Conservation (phyloP, 441 rosid species). For the Adansonia gregorii region DNA sequence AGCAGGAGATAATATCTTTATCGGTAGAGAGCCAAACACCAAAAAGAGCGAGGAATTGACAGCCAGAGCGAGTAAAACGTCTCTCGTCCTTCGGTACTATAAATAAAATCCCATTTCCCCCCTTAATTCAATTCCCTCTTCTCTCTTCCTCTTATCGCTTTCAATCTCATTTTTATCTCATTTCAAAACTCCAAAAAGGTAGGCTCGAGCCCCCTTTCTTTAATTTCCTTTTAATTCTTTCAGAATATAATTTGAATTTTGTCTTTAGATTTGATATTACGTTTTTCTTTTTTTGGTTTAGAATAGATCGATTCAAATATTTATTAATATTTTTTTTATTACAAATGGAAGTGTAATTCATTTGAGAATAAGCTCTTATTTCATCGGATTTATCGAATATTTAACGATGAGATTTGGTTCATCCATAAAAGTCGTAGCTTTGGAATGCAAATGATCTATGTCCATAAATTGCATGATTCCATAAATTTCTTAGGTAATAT, state of each 20-base stretch:
- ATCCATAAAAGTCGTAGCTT: background rate
- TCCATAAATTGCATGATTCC: background rate
- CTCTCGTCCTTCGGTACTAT: background rate
- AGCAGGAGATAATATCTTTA: background rate
- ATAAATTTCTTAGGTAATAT: background rate
- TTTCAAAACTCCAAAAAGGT: constrained; percentile 5
- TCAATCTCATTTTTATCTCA: background rate
- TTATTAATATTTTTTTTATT: background rate
- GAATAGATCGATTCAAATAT: background rate
- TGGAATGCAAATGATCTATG: background rate
- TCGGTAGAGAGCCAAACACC: no score
- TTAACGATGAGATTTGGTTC: background rate
- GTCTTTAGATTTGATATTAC: background rate
- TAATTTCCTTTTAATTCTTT: background rate
- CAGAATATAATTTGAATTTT: background rate
- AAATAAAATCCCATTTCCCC: background rate
- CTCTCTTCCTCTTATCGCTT: background rate
- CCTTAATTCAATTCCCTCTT: background rate
- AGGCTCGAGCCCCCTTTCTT: background rate
- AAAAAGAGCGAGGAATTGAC: background rate
- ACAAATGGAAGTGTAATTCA: background rate
- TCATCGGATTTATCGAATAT: background rate
- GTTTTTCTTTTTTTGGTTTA: background rate
- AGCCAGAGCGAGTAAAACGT: constrained; percentile 10
- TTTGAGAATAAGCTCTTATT: background rate